Percentiles rank a stretch among this genome's conserved stretches.
phyloP scores from a whole-genome alignment of 108 stramenopile genomes.

The Nitzschia sp. region DNA sequence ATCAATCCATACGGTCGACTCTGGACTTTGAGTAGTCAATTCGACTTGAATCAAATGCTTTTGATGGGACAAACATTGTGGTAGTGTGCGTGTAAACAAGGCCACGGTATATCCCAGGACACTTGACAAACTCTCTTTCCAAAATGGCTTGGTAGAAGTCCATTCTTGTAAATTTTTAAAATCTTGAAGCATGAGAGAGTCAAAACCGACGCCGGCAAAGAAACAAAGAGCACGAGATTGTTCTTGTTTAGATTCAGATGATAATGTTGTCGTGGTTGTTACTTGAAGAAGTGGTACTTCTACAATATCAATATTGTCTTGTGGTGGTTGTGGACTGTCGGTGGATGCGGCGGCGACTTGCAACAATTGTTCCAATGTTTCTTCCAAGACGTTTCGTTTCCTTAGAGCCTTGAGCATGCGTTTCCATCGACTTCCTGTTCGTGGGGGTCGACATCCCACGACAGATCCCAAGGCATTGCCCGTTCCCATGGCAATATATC shows the following conservation, averaged over 20 bases:
- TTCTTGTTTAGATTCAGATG: slow-evolving; percentile 4
- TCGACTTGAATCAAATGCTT: slow-evolving; percentile 49
- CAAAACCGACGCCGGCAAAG: slow-evolving; percentile 79
- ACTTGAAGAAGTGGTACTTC: slow-evolving; percentile 70
- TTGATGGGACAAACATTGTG: slow-evolving; percentile 43
- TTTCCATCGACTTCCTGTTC: neutral
- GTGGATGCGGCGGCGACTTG: neutral
- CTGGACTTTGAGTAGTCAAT: slow-evolving; percentile 47
- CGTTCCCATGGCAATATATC: slow-evolving; percentile 70
- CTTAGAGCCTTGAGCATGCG: neutral
- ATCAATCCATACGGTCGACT: slow-evolving; percentile 63
- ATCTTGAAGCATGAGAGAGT: slow-evolving; percentile 70
- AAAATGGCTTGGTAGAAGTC: slow-evolving; percentile 32
- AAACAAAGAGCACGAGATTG: slow-evolving; percentile 48
- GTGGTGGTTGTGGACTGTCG: neutral
- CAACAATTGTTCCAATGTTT: slow-evolving; percentile 3
- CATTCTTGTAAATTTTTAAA: slow-evolving; percentile 64
- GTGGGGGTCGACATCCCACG: slow-evolving; percentile 43
- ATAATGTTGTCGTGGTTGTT: slow-evolving; percentile 11
- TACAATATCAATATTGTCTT: slow-evolving; percentile 48
- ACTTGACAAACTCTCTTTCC: slow-evolving; percentile 40
- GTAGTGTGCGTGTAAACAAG: slow-evolving; percentile 57
- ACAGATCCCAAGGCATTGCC: slow-evolving; percentile 74
- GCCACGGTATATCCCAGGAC: slow-evolving; percentile 74
- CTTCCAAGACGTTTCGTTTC: neutral